Evolutionary conservation across 805 yeast genomes (phyloP).

Genomic region (Cyberlindnera nakhonratchasimensis): DNA sequence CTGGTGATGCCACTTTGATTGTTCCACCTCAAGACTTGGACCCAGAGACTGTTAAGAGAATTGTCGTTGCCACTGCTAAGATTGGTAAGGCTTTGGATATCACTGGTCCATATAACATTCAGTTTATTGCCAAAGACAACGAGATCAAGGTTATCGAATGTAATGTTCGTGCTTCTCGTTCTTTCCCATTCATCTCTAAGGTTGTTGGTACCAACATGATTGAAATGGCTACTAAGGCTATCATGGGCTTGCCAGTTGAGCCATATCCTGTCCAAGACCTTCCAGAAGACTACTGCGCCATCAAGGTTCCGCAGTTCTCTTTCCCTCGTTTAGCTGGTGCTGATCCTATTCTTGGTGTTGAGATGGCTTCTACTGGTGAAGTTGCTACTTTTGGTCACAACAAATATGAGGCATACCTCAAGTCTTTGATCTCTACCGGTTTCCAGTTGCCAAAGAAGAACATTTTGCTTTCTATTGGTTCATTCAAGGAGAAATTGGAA

Average conservation of each 20-base stretch:
- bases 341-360: conserved; percentile 96
- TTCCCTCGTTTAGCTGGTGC: conserved; percentile 97
- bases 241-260: conserved; percentile 79
- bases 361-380: conserved; percentile 99
- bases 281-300: conserved; percentile 92
- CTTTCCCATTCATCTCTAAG: conserved; percentile 98
- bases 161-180: conserved; percentile 96
- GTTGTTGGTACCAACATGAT: conserved; percentile 93
- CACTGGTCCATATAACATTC: conserved; percentile 98
- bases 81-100: conserved; percentile 93
- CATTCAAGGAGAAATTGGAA: conserved; percentile 94
- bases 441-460: conserved; percentile 94
- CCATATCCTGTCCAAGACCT: conserved; percentile 89
- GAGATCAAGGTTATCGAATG: conserved; percentile 95
- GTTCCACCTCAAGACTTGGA: conserved; percentile 86
- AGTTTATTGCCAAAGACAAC: conserved; percentile 85
- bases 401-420: conserved; percentile 95
- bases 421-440: conserved; percentile 92
- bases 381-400: conserved; percentile 96
- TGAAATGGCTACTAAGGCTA: conserved; percentile 90
- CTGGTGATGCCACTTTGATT: conserved; percentile 96
- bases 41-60: conserved; percentile 60
- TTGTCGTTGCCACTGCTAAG: conserved; percentile 86
- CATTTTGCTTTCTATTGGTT: conserved; percentile 90
- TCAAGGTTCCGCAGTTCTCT: conserved; percentile 96